Evolutionary conservation across 176 grass and related monocot genomes (phyloP).

Genomic region (Elymus sibiricus): DNA sequence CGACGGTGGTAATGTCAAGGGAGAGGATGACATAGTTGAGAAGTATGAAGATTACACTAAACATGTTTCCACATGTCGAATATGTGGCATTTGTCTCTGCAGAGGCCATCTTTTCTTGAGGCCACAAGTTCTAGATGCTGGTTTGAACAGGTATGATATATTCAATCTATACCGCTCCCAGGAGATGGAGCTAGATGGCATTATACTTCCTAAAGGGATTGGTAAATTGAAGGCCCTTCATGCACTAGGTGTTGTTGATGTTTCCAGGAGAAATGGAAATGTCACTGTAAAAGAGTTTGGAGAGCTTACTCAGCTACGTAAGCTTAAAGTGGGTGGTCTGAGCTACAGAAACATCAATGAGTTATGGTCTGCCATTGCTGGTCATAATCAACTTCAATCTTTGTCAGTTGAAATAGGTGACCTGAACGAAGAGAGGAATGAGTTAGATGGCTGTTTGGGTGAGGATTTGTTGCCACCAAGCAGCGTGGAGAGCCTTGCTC

Average conservation of each 20-base stretch:
- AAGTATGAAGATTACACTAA: too few species aligned
- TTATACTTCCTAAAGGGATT: not conserved
- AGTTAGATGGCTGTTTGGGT: not conserved
- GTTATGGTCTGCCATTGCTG: not conserved
- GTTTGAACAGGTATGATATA: not conserved
- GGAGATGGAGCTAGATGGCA: fast-evolving
- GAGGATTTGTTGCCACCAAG: not conserved
- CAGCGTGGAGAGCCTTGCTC: not conserved
- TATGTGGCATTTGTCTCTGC: too few species aligned
- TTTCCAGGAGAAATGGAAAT: not conserved
- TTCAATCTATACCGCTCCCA: not conserved
- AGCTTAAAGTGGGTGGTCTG: not conserved
- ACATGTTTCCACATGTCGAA: too few species aligned
- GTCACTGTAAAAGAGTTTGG: not conserved
- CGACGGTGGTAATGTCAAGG: too few species aligned
- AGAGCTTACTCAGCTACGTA: not conserved
- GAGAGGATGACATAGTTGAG: too few species aligned
- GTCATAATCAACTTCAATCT: not conserved
- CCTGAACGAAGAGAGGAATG: fast-evolving
- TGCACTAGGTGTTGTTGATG: not conserved
- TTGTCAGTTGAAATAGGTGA: not conserved
- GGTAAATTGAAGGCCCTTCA: not conserved
- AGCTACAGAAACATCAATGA: not conserved
- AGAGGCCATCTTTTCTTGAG: not conserved
- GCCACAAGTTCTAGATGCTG: not conserved